Evolutionary conservation across 768 basidiomycete species (phyloP).

Genomic region (Holtermannia corniformis): DNA sequence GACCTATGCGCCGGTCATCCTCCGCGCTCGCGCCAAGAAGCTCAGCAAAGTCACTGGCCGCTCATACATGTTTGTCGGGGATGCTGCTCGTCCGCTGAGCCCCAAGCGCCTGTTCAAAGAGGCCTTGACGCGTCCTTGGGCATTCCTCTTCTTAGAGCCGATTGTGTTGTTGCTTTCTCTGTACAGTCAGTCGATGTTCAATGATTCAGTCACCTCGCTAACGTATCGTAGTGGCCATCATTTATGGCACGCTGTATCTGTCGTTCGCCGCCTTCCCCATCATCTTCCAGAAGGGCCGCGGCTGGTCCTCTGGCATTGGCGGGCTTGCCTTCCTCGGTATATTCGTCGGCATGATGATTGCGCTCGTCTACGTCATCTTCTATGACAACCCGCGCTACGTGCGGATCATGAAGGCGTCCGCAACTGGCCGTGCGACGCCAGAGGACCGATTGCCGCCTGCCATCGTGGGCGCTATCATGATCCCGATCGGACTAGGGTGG

Average conservation of each 20-base stretch:
- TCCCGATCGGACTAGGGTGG: no score
- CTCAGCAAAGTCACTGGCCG: constrained; percentile 34
- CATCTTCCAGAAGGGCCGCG: constrained; percentile 38
- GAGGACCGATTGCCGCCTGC: constrained; percentile 44
- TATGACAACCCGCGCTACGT: constrained; percentile 42
- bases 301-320: constrained; percentile 40
- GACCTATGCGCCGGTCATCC: constrained; percentile 39
- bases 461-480: constrained; percentile 39
- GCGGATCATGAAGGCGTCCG: constrained; percentile 24
- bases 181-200: no score
- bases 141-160: constrained; percentile 36
- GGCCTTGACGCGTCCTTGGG: constrained; percentile 39
- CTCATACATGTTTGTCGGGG: constrained; percentile 37
- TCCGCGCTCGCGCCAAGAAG: constrained; percentile 31
- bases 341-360: constrained; percentile 34
- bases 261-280: constrained; percentile 41
- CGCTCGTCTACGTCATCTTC: constrained; percentile 24
- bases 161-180: constrained; percentile 32
- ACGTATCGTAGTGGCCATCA: constrained; percentile 8
- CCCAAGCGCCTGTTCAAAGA: constrained; percentile 28
- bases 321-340: constrained; percentile 40
- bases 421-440: constrained; percentile 40
- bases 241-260: constrained; percentile 25
- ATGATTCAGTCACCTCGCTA: constrained; percentile 14
- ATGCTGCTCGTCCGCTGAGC: constrained; percentile 22